phyloP scores from a whole-genome alignment of 345 rosid genomes.

The Psidium friedrichsthalianum region DNA sequence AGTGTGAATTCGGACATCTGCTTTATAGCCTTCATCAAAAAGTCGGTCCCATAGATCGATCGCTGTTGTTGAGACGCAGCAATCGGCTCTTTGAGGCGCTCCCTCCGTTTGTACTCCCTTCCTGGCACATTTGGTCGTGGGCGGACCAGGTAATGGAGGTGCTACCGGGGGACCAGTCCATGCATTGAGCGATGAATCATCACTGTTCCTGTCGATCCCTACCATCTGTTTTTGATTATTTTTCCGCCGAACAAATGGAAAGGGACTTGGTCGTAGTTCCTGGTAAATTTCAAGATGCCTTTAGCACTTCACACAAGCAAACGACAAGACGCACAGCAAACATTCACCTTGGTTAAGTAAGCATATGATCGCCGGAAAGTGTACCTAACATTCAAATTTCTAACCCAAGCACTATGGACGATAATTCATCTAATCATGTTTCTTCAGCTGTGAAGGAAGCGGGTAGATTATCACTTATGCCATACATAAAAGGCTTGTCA shows the following conservation, averaged over 20 bases:
- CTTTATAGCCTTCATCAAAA: slow-evolving; percentile 59
- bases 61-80: background rate
- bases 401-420: background rate
- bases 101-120: slow-evolving; percentile 2
- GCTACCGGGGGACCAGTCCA: slow-evolving; percentile 21
- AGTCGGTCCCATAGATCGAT: slow-evolving; percentile 48
- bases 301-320: background rate
- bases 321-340: background rate
- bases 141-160: slow-evolving; percentile 41
- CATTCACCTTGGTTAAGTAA: background rate
- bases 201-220: background rate
- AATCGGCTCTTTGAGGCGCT: slow-evolving; percentile 6
- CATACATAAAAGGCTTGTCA: background rate
- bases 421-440: too few species aligned
- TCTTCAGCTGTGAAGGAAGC: background rate
- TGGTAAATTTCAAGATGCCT: background rate
- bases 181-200: background rate
- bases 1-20: slow-evolving; percentile 51
- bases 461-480: background rate
- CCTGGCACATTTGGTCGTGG: slow-evolving; percentile 6
- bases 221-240: background rate
- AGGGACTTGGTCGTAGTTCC: background rate
- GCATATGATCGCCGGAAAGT: background rate
- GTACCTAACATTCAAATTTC: background rate
- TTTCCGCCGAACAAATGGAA: background rate